Percentiles rank a stretch among this genome's conserved stretches.
Conservation (phyloP, 768 basidiomycete species). For the Coprinopsis sp. region DNA sequence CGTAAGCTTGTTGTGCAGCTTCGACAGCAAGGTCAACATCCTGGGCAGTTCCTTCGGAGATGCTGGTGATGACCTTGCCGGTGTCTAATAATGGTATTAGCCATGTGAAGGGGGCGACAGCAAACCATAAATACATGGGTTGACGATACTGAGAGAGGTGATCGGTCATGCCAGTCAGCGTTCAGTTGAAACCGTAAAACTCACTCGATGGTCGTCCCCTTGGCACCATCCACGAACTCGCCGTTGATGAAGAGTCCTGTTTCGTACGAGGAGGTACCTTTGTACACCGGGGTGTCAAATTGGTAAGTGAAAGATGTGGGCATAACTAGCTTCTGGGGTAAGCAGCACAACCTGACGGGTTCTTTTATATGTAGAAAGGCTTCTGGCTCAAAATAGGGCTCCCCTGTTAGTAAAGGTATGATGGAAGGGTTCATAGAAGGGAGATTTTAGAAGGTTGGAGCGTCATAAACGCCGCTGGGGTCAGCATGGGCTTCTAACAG, state of each 20-base stretch:
- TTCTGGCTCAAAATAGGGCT: too few species aligned
- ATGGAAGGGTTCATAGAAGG: too few species aligned
- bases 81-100: conserved; percentile 36
- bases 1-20: conserved; percentile 49
- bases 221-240: conserved; percentile 22
- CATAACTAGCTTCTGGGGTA: conserved; percentile 26
- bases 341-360: too few species aligned
- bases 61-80: conserved; percentile 47
- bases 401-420: too few species aligned
- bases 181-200: background rate
- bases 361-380: too few species aligned
- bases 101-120: background rate
- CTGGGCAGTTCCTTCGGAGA: conserved; percentile 45
- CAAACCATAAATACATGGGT: conserved; percentile 33
- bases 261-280: conserved; percentile 49
- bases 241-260: conserved; percentile 43
- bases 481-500: too few species aligned
- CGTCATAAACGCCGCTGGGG: too few species aligned
- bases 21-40: conserved; percentile 53
- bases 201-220: conserved; percentile 19
- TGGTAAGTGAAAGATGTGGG: conserved; percentile 37
- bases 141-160: conserved; percentile 40
- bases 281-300: conserved; percentile 53
- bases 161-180: background rate
- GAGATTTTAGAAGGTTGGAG: too few species aligned